Evolutionary conservation across 2,329 filamentous ascomycete genomes (phyloP).

Genomic region (Sporothrix brasiliensis): DNA sequence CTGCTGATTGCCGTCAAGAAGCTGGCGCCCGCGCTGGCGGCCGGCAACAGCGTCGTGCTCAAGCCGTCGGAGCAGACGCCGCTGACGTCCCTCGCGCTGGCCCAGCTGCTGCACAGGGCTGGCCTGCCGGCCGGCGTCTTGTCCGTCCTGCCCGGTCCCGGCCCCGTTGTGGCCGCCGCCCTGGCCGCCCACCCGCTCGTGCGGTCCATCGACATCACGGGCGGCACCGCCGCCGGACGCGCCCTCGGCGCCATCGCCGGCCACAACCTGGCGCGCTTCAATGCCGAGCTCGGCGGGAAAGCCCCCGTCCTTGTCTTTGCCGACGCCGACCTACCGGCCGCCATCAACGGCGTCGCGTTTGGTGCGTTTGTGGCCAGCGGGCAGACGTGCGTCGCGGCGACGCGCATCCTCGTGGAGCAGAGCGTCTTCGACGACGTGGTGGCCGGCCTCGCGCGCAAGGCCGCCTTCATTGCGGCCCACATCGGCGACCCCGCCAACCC

Average conservation of each 20-base stretch:
- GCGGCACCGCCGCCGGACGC: conserved; percentile 70
- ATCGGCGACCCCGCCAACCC: conserved; percentile 62
- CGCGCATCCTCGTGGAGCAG: conserved; percentile 73
- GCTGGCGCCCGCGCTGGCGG: conserved; percentile 61
- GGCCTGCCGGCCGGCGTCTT: conserved; percentile 72
- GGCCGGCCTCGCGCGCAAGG: conserved; percentile 64
- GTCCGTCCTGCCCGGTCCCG: conserved; percentile 62
- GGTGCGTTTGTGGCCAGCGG: conserved; percentile 60
- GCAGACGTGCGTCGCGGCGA: conserved; percentile 68
- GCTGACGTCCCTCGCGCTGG: conserved; percentile 62
- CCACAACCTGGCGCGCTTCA: conserved; percentile 69
- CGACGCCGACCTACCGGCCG: conserved; percentile 65
- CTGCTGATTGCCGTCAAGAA: conserved; percentile 63
- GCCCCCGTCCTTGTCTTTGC: conserved; percentile 69
- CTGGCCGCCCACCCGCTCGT: conserved; percentile 57
- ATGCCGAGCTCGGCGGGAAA: conserved; percentile 73
- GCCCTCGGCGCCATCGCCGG: conserved; percentile 68
- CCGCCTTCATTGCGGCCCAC: conserved; percentile 55
- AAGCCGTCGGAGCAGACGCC: conserved; percentile 67
- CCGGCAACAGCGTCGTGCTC: conserved; percentile 62
- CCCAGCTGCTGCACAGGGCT: conserved; percentile 63
- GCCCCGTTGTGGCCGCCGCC: conserved; percentile 55
- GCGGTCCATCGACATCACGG: conserved; percentile 74
- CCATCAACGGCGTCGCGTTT: conserved; percentile 69
- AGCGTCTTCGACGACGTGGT: conserved; percentile 67